Percentiles rank a stretch among this genome's conserved stretches.
phyloP scores from a whole-genome alignment of 2,329 filamentous ascomycete genomes.

The Alternaria solani region DNA sequence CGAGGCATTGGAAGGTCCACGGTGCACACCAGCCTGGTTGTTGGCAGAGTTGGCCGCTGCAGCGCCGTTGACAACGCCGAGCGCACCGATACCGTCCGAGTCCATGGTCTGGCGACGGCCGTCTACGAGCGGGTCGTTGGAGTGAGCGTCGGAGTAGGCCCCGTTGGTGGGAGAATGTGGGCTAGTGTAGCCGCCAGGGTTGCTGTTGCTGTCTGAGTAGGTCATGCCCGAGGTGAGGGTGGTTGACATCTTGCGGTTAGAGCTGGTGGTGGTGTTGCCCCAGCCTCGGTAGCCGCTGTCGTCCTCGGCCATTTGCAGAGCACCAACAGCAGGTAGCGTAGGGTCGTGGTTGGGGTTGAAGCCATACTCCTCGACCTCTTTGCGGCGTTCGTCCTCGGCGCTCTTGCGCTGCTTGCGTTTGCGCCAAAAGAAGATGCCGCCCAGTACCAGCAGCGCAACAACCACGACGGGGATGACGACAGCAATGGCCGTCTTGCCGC shows the following conservation, averaged over 20 bases:
- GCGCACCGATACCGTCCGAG: conserved; percentile 81
- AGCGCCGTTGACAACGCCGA: conserved; percentile 62
- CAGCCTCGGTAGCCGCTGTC: conserved; percentile 89
- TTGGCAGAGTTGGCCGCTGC: conserved; percentile 67
- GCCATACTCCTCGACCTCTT: conserved; percentile 96
- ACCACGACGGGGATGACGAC: conserved; percentile 93
- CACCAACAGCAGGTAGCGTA: conserved; percentile 69
- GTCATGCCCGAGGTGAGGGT: conserved; percentile 79
- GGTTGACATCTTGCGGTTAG: conserved; percentile 80
- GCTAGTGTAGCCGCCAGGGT: conserved; percentile 60
- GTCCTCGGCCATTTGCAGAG: conserved; percentile 73
- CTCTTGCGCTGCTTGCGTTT: conserved; percentile 85
- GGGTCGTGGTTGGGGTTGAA: conserved; percentile 98
- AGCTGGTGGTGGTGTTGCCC: conserved; percentile 80
- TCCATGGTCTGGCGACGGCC: conserved; percentile 64
- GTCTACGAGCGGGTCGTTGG: conserved; percentile 70
- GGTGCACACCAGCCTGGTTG: conserved; percentile 74
- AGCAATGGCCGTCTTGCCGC: conserved; percentile 84
- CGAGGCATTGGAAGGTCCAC: conserved; percentile 93
- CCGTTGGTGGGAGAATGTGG: conserved; percentile 70
- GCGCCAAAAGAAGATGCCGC: conserved; percentile 84
- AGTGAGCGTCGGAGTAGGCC: conserved; percentile 72
- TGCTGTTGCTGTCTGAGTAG: conserved; percentile 75
- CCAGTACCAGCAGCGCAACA: conserved; percentile 80
- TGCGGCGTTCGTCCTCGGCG: conserved; percentile 85